Evolutionary conservation across 2,329 filamentous ascomycete genomes (phyloP), one percentile per base, ranked within the genome.

Genomic region (Didymosphaeria variabile): DNA sequence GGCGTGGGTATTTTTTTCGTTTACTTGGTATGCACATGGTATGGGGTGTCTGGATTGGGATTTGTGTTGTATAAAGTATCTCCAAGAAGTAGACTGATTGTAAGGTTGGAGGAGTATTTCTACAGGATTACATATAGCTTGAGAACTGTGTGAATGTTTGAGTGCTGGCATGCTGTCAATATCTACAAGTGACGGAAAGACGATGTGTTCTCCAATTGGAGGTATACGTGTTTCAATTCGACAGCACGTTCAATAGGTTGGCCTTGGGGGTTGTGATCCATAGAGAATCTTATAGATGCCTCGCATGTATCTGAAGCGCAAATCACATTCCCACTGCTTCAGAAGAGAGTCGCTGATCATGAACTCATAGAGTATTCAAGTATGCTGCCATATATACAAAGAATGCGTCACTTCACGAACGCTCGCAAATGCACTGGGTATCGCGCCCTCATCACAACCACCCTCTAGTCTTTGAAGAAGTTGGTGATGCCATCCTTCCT

Each of bases 401-500:
- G 29, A 51, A 51, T 9, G 26, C 26, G 7, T 7, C 17, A n/a
- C 47, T 4, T 5, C 10, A 19, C 17, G 1, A 15, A 51, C 17
- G n/a, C 29, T 36, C 42, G 19, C 42, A 45, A 45, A 23, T 21
- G 6, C 19, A 34, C 31, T 21, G 31, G 29, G 31, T 51, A 51
- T 36, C 17, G 19, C 2, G 17, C 26, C 13, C 7, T 36, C 47
- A 9, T 36, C 47, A 34, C 31, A 7, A 9, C 2, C 31, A 34
- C 4, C 31, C 4, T 23, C 9, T 47, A 34, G 17, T 34, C 34
- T 8, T 42, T 40, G 34, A 53, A 60, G 32, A 62, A 54, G 53
- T 31, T 55, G 17, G 51, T 36, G 21, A 68, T 17, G 9, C 72
- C 72, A 32, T 71, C 69, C 61, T 69, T 70, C 52, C 67, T 68